A percentile compares a stretch with the other conserved stretches of the same genome.
These are phyloP conservation scores for Fusarium succisae DNA, from an alignment of 2,329 filamentous ascomycete species.

Conservation along the genomic window DNA sequence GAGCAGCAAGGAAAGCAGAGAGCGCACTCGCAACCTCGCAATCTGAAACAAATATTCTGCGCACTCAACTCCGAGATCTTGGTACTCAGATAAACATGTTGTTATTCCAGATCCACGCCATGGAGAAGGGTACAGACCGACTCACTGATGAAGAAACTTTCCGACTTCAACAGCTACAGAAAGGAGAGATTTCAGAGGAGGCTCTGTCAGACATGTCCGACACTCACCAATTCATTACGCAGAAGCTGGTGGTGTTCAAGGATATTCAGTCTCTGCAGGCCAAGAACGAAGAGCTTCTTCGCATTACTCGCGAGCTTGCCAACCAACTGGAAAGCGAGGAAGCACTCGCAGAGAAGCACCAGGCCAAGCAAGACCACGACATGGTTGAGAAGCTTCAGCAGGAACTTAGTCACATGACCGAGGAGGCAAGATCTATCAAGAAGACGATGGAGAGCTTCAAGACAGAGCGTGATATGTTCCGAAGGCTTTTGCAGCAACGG, in stretches of 20 bases:
- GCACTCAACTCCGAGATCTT: constrained; percentile 87
- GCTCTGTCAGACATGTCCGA: constrained; percentile 79
- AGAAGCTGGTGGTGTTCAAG: constrained; percentile 90
- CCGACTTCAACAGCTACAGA: constrained; percentile 80
- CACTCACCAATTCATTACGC: constrained; percentile 88
- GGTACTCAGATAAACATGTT: constrained; percentile 91
- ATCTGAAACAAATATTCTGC: constrained; percentile 79
- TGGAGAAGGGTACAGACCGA: constrained; percentile 79
- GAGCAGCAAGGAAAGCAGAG: constrained; percentile 81
- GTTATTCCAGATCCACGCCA: constrained; percentile 84
- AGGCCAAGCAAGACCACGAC: constrained; percentile 71
- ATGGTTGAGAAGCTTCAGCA: constrained; percentile 78
- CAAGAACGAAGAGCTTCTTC: constrained; percentile 86
- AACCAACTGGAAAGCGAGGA: constrained; percentile 93
- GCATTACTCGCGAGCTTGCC: constrained; percentile 83
- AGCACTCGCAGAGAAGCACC: constrained; percentile 72
- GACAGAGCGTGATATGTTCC: constrained; percentile 97
- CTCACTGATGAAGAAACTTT: constrained; percentile 76
- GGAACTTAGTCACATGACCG: constrained; percentile 78
- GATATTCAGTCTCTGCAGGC: constrained; percentile 84
- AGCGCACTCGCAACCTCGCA: constrained; percentile 71
- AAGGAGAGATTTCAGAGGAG: constrained; percentile 77
- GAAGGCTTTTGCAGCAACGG: constrained; percentile 86
- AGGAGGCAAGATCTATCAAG: constrained; percentile 84
- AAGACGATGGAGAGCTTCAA: constrained; percentile 92